Conservation (phyloP, 1,284 basidiomycete genomes). For the Cryptococcus sp. region DNA sequence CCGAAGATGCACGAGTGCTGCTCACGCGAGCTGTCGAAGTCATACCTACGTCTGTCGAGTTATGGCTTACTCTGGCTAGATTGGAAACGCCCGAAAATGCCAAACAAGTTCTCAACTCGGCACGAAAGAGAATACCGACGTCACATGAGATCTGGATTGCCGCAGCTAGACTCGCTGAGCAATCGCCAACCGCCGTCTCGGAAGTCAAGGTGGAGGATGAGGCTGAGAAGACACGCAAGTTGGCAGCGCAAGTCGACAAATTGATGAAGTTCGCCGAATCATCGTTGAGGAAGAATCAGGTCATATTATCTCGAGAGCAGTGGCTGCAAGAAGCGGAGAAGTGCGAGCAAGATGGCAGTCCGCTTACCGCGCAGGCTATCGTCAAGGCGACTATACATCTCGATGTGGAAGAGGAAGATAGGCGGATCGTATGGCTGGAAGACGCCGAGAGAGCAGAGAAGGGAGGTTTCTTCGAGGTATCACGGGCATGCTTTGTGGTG, state of each 20-base stretch:
- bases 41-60: conserved; percentile 89
- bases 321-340: conserved; percentile 94
- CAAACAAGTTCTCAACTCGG: conserved; percentile 92
- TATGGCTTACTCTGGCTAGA: conserved; percentile 95
- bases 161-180: conserved; percentile 86
- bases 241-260: conserved; percentile 67
- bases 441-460: conserved; percentile 83
- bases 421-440: conserved; percentile 83
- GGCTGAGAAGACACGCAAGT: conserved; percentile 62
- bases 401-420: conserved; percentile 93
- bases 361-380: conserved; percentile 88
- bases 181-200: conserved; percentile 60
- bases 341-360: conserved; percentile 83
- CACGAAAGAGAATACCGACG: conserved; percentile 89
- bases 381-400: conserved; percentile 92
- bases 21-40: conserved; percentile 94
- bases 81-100: conserved; percentile 88
- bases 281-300: conserved; percentile 77
- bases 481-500: conserved; percentile 84
- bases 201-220: conserved; percentile 58
- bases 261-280: conserved; percentile 83
- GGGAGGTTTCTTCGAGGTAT: conserved; percentile 75
- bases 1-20: conserved; percentile 85
- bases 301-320: conserved; percentile 86
- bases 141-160: conserved; percentile 99